Evolutionary conservation across 257 asterid genomes (phyloP).

Genomic region (Cruciata laevipes): DNA sequence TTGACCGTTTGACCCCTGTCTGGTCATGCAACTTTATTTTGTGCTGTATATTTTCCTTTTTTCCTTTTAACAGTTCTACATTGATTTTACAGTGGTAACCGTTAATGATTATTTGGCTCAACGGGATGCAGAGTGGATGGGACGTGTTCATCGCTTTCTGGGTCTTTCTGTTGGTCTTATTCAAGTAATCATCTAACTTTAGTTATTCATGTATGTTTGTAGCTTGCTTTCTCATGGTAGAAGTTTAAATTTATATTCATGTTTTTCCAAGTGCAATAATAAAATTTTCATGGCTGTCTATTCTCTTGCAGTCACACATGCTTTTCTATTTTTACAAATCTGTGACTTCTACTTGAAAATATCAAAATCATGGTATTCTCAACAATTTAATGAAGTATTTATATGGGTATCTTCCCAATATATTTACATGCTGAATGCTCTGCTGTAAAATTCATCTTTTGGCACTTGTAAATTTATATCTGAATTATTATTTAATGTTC

Average conservation of each 20-base stretch:
- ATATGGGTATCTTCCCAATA: too few species aligned
- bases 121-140: conserved; percentile 99
- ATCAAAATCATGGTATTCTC: background rate
- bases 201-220: background rate
- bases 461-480: background rate
- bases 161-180: conserved; percentile 99
- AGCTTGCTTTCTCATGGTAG: background rate
- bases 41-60: background rate
- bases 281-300: background rate
- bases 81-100: conserved; percentile 66
- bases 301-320: background rate
- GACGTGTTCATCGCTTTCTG: conserved; percentile 91
- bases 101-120: conserved; percentile 96
- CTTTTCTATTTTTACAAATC: background rate
- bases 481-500: background rate
- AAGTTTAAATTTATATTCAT: background rate
- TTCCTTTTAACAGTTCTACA: conserved; percentile 2
- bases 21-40: background rate
- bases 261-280: background rate
- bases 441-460: background rate
- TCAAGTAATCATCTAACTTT: conserved; percentile 49
- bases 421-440: background rate
- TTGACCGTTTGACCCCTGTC: background rate
- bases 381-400: too few species aligned
- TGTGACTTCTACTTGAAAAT: background rate